A percentile compares a stretch with the other conserved stretches of the same genome.
These are phyloP conservation scores for Metschnikowia peoriensis DNA, from an alignment of 805 yeast species.

Conservation along the genomic window DNA sequence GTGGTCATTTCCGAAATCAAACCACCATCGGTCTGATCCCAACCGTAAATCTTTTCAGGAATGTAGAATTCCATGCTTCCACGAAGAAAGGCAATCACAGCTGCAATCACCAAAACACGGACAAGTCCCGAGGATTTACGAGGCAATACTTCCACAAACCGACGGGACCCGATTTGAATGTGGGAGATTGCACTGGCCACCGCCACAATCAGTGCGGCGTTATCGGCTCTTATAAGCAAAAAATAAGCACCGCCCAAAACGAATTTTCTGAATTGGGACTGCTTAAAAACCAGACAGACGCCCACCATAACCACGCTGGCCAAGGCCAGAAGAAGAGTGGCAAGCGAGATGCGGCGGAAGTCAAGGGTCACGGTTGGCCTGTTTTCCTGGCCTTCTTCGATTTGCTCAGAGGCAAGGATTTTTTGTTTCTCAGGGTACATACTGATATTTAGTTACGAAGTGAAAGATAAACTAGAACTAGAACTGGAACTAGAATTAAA, in stretches of 20 bases:
- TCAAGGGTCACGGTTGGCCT: neutral
- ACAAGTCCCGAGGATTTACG: neutral
- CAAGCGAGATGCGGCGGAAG: slow-evolving; percentile 1
- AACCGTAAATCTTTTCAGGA: slow-evolving; percentile 24
- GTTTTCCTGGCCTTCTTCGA: neutral
- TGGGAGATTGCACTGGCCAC: neutral
- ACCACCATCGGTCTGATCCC: slow-evolving; percentile 25
- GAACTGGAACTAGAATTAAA: neutral
- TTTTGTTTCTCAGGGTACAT: neutral
- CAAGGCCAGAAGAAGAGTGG: neutral
- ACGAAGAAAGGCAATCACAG: neutral
- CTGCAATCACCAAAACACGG: neutral
- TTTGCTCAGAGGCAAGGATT: neutral
- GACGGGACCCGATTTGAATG: neutral
- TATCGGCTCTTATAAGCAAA: neutral
- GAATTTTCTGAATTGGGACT: neutral
- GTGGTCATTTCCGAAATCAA: neutral
- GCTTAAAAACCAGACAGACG: neutral
- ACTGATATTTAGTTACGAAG: no score
- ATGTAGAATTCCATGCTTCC: neutral
- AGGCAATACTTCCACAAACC: neutral
- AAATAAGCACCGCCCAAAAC: neutral
- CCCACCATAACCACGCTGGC: neutral
- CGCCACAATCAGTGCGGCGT: neutral
- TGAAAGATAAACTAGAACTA: neutral